phyloP scores from a whole-genome alignment of 805 yeast species.

The Starmerella vitae region DNA sequence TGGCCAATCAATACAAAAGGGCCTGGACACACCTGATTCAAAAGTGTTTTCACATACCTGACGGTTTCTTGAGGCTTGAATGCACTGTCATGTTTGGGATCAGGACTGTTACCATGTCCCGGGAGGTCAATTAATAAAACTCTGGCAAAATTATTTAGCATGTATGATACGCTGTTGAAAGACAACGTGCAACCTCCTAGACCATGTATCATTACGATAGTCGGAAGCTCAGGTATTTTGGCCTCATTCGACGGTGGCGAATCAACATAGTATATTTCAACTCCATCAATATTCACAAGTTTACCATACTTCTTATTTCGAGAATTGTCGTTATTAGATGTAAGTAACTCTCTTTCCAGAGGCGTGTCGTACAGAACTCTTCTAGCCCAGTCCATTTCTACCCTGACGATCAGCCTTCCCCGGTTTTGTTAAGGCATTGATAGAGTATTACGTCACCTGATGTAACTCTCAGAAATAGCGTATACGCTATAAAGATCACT shows the following conservation, averaged over 20 bases:
- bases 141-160: constrained; percentile 48
- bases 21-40: constrained; percentile 9
- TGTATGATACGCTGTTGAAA: constrained; percentile 58
- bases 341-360: constrained; percentile 11
- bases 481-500: no score
- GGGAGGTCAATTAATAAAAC: constrained; percentile 69
- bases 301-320: constrained; percentile 3
- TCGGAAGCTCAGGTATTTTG: constrained; percentile 34
- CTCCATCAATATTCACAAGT: neutral
- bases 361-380: constrained; percentile 6
- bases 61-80: constrained; percentile 15
- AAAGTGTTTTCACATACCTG: constrained; percentile 7
- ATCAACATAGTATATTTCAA: constrained; percentile 27
- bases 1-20: constrained; percentile 41
- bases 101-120: constrained; percentile 54
- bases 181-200: constrained; percentile 83
- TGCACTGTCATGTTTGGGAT: constrained; percentile 16
- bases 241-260: constrained; percentile 24
- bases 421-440: no score
- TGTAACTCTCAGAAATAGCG: no score
- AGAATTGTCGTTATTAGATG: constrained; percentile 1
- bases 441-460: no score
- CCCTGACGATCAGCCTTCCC: no score
- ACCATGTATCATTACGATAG: constrained; percentile 66
- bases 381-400: constrained; percentile 12